Base-by-base conservation (phyloP, 208 protist genomes). In the Trypanosoma vivax region DNA sequence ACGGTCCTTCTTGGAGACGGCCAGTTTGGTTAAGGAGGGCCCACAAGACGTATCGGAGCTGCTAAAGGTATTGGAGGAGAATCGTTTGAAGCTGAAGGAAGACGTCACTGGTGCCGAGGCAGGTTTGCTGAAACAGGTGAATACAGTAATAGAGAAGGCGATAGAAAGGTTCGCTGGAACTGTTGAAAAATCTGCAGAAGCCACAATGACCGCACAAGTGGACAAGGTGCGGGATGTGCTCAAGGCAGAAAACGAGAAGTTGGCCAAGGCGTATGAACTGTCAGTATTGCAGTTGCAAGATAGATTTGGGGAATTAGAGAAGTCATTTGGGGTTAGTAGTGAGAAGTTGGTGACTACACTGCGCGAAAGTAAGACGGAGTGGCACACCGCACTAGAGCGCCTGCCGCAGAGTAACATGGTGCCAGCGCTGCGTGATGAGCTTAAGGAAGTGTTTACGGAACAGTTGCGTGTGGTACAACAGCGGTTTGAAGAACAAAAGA, bases 31-130 rank as follows among this genome's bases (percentile, higher is more conserved):
- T n/a, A 14, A 16, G 19, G 19, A 0, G 6, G 31, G 29, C 27
- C 24, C 6, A 3, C 4, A 28, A 3, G 18, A 39, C 5, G 43
- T 39, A 21, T 31, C 37, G 13, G 10, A 39, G 28, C 16, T 64
- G 13, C 14, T 64, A 9, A 40, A 53, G 11, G 49, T 40, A 24
- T 34, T 64, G 31, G 41, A 64, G 14, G 21, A 18, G 30, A 50
- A 56, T 50, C 41, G 41, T 23, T 40, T 56, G n/a, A 64, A 56
- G 30, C n/a, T 64, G 16, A 45, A 31, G 24, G 57, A 64, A 33
- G 57, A 64, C 31, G 31, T 54, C 2, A 35, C 29, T 25, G 38
- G 13, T 30, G 19, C 49, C 0, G 57, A 56, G 40, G 31, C 30
- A 5, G 57, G 43, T 41, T 42, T 64, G 40, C 31, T 64, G 27